Evolutionary conservation across 768 basidiomycete genomes (phyloP).

Genomic region (Boletus edulis): DNA sequence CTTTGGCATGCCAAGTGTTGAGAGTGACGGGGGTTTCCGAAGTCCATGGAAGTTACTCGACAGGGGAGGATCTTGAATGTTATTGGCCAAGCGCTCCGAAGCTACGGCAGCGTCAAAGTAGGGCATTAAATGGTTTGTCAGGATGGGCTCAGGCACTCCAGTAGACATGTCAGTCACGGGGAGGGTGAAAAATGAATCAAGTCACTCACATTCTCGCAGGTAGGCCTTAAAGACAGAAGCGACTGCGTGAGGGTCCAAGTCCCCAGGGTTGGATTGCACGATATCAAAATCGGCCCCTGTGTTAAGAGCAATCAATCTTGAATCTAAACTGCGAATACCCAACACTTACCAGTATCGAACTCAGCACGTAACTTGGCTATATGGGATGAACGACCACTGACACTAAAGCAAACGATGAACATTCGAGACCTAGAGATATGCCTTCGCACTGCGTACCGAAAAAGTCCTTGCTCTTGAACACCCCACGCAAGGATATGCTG

Average conservation of each 20-base stretch:
- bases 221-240: conserved; percentile 92
- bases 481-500: conserved; percentile 84
- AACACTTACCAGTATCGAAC: conserved; percentile 70
- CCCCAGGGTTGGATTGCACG: conserved; percentile 71
- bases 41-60: conserved; percentile 40
- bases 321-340: background rate
- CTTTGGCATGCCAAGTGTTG: conserved; percentile 72
- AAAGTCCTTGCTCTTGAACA: conserved; percentile 81
- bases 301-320: conserved; percentile 9
- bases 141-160: conserved; percentile 81
- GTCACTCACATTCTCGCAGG: conserved; percentile 80
- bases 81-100: conserved; percentile 43
- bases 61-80: conserved; percentile 30
- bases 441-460: conserved; percentile 54
- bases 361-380: conserved; percentile 69
- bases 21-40: conserved; percentile 77
- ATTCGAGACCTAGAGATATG: background rate
- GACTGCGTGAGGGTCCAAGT: conserved; percentile 93
- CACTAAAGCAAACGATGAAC: conserved; percentile 41
- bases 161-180: conserved; percentile 6
- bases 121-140: conserved; percentile 69
- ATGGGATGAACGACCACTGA: conserved; percentile 83
- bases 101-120: conserved; percentile 78
- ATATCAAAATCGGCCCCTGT: conserved; percentile 87
- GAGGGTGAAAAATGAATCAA: background rate